Percentiles rank a stretch among this genome's conserved stretches.
These are phyloP conservation scores for Peniophora sp. DNA, from an alignment of 1,284 basidiomycete genomes.

Conservation along the genomic window DNA sequence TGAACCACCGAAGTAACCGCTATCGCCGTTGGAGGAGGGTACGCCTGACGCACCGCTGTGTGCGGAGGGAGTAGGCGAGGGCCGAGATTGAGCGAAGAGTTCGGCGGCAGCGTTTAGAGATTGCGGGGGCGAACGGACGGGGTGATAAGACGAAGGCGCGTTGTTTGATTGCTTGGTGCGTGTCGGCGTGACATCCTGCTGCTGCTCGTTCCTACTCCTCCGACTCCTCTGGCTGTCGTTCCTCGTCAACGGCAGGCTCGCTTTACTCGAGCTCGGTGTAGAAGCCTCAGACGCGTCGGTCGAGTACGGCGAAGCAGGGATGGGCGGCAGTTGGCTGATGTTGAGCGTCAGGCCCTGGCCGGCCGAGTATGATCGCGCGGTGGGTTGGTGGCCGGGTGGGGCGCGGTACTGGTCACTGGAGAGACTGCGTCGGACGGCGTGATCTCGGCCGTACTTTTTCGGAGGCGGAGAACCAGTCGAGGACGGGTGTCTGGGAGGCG, in stretches of 20 bases:
- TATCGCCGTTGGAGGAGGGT: constrained; percentile 2
- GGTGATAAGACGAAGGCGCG: constrained; percentile 5
- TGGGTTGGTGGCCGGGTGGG: too few species aligned
- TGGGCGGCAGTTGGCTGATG: constrained; percentile 40
- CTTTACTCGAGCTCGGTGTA: constrained; percentile 19
- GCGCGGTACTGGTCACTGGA: constrained; percentile 26
- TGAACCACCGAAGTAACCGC: not conserved
- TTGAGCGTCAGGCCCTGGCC: constrained; percentile 7
- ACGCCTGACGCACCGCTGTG: constrained; percentile 6
- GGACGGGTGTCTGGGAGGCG: constrained; percentile 17
- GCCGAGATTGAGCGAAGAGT: constrained; percentile 12
- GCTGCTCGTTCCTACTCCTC: not conserved
- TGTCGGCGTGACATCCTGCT: not conserved
- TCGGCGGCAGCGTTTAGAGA: constrained; percentile 32
- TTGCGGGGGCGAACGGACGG: constrained; percentile 23
- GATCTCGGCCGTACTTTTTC: constrained; percentile 15
- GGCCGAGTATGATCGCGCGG: too few species aligned
- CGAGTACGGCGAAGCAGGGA: constrained; percentile 50
- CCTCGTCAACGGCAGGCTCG: too few species aligned
- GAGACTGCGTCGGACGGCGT: constrained; percentile 26
- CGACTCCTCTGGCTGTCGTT: constrained; percentile 1
- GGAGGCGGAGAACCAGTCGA: constrained; percentile 1
- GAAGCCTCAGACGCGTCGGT: constrained; percentile 43
- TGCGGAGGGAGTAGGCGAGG: constrained; percentile 8
- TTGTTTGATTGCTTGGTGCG: constrained; percentile 12